Conservation (phyloP, 176 grass and related monocot species). For the Triticum aestivum region IWGSC_CS_RefSeq_v2.1 NC_057801.1:524718948-524719447, state of each 20-base stretch:
- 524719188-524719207: not conserved
- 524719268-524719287: conserved; percentile 85
- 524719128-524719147: not conserved
- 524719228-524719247: conserved; percentile 79
- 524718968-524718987: conserved; percentile 56
- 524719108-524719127: not conserved
- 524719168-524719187: too few relatives aligned
- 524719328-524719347: conserved; percentile 91
- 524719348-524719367: conserved; percentile 92
- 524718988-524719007: conserved; percentile 45
- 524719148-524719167: not conserved
- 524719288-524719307: conserved; percentile 76
- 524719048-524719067: conserved; percentile 91
- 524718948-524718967: conserved; percentile 41
- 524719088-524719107: conserved; percentile 74
- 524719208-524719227: conserved; percentile 29
- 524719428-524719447: conserved; percentile 92
- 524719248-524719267: conserved; percentile 97
- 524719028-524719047: conserved; percentile 72
- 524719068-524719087: conserved; percentile 74
- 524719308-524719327: conserved; percentile 87
- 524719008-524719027: conserved; percentile 52
- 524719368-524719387: conserved; percentile 63
- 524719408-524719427: conserved; percentile 80
- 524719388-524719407: conserved; percentile 74